phyloP scores from a whole-genome alignment of 148 eudicot genomes.

The Silene uniflora region DNA sequence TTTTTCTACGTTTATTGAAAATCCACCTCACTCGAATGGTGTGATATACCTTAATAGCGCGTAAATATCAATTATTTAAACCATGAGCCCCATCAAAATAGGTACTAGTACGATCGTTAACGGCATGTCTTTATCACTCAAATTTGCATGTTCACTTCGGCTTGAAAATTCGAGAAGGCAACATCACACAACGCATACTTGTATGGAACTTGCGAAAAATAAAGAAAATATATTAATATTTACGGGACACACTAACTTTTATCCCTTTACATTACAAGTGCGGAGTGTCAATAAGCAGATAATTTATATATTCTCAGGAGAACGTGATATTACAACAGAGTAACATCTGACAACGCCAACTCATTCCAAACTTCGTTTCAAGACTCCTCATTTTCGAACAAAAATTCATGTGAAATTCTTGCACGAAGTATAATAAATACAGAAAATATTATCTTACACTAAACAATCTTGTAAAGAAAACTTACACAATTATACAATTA shows the following conservation, averaged over 20 bases:
- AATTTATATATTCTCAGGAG: too few relatives aligned
- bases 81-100: background rate
- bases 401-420: background rate
- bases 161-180: too few relatives aligned
- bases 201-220: too few relatives aligned
- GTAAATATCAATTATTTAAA: background rate
- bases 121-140: conserved; percentile 1
- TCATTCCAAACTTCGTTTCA: background rate
- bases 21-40: too few relatives aligned
- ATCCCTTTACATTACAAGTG: too few relatives aligned
- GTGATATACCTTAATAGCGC: too few relatives aligned
- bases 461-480: background rate
- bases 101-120: background rate
- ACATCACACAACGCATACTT: too few relatives aligned
- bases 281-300: too few relatives aligned
- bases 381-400: background rate
- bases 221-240: too few relatives aligned
- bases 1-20: too few relatives aligned
- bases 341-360: background rate
- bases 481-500: conserved; percentile 6
- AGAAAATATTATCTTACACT: background rate
- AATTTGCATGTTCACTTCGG: background rate
- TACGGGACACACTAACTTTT: too few relatives aligned
- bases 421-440: background rate
- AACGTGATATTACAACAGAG: too few relatives aligned